Evolutionary conservation across 345 rosid genomes (phyloP).

Genomic region (Laguncularia racemosa): DNA sequence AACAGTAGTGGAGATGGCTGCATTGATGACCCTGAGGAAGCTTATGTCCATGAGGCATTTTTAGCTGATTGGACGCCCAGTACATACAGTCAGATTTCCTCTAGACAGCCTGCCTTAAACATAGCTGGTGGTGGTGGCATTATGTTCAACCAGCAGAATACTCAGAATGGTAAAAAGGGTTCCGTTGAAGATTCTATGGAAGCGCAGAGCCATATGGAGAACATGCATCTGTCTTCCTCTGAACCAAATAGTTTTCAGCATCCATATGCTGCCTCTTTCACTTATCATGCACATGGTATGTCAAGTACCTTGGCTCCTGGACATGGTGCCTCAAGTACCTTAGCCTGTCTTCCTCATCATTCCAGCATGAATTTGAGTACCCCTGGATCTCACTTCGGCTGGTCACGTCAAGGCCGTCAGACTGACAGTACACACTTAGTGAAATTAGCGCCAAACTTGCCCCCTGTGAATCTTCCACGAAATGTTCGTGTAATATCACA

Average conservation of each 20-base stretch:
- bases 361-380: constrained; percentile 16
- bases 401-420: constrained; percentile 41
- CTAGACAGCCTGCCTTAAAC: constrained; percentile 20
- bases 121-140: constrained; percentile 14
- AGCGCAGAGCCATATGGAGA: constrained; percentile 23
- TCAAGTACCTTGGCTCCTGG: constrained; percentile 13
- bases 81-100: constrained; percentile 20
- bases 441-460: constrained; percentile 89
- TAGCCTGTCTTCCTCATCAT: constrained; percentile 19
- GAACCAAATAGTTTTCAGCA: constrained; percentile 10
- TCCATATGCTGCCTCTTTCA: constrained; percentile 16
- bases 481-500: constrained; percentile 77
- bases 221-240: constrained; percentile 27
- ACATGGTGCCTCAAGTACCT: constrained; percentile 13
- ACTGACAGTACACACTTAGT: constrained; percentile 45
- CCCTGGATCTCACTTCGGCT: constrained; percentile 32
- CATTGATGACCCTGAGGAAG: constrained; percentile 45
- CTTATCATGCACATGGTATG: constrained; percentile 13
- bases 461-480: constrained; percentile 90
- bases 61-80: constrained; percentile 81
- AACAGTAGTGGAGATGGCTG: constrained; percentile 51
- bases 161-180: constrained; percentile 22
- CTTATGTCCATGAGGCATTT: constrained; percentile 83
- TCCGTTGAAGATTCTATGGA: constrained; percentile 18
- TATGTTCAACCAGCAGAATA: constrained; percentile 16